Evolutionary conservation across 805 yeast species (phyloP).

Genomic region (Danielozyma ontarioensis): DNA sequence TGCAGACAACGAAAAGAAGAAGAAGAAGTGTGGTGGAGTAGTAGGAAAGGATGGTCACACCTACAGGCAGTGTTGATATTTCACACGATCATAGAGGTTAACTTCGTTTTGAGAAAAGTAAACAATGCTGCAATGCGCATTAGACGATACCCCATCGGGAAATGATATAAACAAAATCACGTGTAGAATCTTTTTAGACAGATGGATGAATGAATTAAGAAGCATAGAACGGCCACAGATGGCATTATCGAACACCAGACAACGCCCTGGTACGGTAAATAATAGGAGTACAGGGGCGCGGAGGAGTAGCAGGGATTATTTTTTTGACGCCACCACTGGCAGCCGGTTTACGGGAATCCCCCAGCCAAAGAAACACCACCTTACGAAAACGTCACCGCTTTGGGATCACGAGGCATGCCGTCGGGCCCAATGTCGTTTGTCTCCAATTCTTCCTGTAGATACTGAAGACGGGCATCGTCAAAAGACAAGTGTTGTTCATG

Average conservation of each 20-base stretch:
- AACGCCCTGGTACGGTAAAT: no score
- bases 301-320: no score
- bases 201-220: neutral
- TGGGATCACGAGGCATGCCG: conserved; percentile 16
- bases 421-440: conserved; percentile 11
- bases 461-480: conserved; percentile 64
- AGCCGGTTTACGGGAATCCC: conserved; percentile 1
- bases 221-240: neutral
- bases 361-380: no score
- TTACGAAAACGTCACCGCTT: conserved; percentile 12
- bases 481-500: conserved; percentile 43
- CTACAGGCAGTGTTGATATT: neutral
- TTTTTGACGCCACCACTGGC: neutral
- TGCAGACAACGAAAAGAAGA: neutral
- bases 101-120: neutral
- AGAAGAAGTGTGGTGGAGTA: neutral
- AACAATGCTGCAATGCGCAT: conserved; percentile 1
- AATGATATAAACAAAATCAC: neutral
- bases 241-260: no score
- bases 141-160: conserved; percentile 1
- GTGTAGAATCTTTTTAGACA: neutral
- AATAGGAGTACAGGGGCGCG: no score
- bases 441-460: conserved; percentile 41
- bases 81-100: neutral
- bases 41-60: neutral